Conservation (phyloP, 2,329 filamentous ascomycete species). For the Emmonsiellopsis sp. region DNA sequence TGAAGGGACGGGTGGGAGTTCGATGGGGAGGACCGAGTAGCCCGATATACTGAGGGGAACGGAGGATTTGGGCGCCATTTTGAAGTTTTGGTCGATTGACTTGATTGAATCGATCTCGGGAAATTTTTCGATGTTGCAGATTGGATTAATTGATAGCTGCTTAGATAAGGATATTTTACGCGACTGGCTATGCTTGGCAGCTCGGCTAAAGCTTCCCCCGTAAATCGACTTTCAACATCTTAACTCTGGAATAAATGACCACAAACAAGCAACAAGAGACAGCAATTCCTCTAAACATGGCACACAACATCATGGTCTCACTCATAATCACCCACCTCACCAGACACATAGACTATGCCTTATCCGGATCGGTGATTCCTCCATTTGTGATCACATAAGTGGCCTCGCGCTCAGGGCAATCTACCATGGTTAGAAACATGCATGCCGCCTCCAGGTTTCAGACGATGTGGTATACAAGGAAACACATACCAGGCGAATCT, state of each 20-base stretch:
- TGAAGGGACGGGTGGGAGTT: slow-evolving; percentile 53
- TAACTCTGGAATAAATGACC: background rate
- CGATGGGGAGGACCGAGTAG: slow-evolving; percentile 61
- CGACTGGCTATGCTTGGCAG: slow-evolving; percentile 11
- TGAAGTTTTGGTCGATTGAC: slow-evolving; percentile 16
- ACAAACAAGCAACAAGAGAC: background rate
- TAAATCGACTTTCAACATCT: background rate
- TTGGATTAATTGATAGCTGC: background rate
- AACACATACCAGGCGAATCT: slow-evolving; percentile 50
- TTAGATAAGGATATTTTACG: slow-evolving; percentile 13
- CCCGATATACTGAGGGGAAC: slow-evolving; percentile 37
- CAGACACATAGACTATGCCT: slow-evolving; percentile 31
- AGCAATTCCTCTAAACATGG: background rate
- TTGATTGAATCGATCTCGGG: background rate
- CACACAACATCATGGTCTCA: background rate
- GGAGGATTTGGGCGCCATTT: slow-evolving; percentile 21
- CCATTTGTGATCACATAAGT: slow-evolving; percentile 62
- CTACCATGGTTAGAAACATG: slow-evolving; percentile 27
- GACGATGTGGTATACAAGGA: background rate
- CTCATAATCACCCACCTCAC: background rate
- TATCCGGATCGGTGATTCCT: slow-evolving; percentile 59
- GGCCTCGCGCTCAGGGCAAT: slow-evolving; percentile 59
- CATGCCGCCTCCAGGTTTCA: background rate
- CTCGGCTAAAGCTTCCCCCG: slow-evolving; percentile 3
- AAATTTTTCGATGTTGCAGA: background rate